phyloP scores from a whole-genome alignment of 2,329 filamentous ascomycete genomes.

The Colletotrichum sp. region DNA sequence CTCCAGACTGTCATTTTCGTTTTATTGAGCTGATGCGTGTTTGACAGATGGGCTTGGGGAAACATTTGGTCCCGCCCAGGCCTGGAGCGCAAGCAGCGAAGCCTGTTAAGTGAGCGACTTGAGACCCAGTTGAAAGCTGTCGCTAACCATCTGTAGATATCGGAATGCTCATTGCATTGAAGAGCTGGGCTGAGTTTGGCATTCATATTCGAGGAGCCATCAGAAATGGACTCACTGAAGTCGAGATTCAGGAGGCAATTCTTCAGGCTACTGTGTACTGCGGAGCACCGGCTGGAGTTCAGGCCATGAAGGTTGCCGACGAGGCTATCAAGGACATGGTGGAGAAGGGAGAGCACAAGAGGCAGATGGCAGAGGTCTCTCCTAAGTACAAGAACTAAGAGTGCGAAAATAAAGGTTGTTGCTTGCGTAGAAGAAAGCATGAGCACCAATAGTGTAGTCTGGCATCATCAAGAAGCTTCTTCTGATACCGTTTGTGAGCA shows the following conservation, averaged over 20 bases:
- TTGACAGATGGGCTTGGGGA: slow-evolving; percentile 56
- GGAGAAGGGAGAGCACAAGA: slow-evolving; percentile 28
- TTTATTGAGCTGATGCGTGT: neutral
- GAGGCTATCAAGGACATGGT: slow-evolving; percentile 29
- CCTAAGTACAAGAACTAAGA: neutral
- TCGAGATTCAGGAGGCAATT: slow-evolving; percentile 58
- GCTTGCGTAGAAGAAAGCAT: neutral
- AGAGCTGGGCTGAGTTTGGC: slow-evolving; percentile 61
- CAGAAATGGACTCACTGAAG: slow-evolving; percentile 63
- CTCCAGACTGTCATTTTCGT: too few species aligned
- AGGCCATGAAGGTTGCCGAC: slow-evolving; percentile 34
- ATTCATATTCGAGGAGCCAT: slow-evolving; percentile 66
- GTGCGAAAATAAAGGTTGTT: neutral
- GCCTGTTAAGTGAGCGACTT: slow-evolving; percentile 47
- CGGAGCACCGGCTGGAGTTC: slow-evolving; percentile 43
- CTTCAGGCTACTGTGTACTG: slow-evolving; percentile 47
- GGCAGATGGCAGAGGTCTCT: slow-evolving; percentile 18
- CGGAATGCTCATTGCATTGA: slow-evolving; percentile 67
- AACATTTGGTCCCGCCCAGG: slow-evolving; percentile 67
- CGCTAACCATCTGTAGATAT: slow-evolving; percentile 42
- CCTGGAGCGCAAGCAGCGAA: slow-evolving; percentile 62
- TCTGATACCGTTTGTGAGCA: rapidly evolving
- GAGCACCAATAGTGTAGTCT: neutral
- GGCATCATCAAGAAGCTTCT: neutral
- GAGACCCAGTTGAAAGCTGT: neutral